Evolutionary conservation across 257 asterid genomes (phyloP).

Genomic region (Apocynum venetum): DNA sequence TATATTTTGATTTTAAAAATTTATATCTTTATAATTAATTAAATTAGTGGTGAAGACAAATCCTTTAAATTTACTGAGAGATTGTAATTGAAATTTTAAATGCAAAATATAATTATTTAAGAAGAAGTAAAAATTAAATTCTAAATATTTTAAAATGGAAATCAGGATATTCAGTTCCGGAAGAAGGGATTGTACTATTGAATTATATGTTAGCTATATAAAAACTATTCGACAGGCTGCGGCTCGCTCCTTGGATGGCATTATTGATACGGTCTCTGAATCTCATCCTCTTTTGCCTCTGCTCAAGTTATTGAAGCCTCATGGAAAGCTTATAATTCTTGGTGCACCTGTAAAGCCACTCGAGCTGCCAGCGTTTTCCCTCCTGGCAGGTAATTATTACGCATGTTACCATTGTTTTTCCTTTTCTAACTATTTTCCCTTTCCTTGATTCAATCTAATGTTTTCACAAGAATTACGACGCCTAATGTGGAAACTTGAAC

Average conservation of each 20-base stretch:
- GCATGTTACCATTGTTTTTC: background rate
- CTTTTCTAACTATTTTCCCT: background rate
- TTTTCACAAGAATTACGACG: no score
- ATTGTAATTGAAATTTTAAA: no score
- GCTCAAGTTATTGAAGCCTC: constrained; percentile 21
- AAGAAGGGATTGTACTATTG: no score
- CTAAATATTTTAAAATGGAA: no score
- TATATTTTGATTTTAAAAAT: no score
- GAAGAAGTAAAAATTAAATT: no score
- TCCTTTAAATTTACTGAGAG: no score
- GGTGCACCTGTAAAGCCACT: constrained; percentile 30
- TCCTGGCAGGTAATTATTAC: constrained; percentile 18
- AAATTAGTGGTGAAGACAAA: no score
- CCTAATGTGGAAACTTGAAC: background rate
- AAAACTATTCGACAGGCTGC: constrained; percentile 38
- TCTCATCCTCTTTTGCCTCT: constrained; percentile 29
- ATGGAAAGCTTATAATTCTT: constrained; percentile 31
- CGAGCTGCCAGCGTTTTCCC: constrained; percentile 23
- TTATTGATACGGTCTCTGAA: constrained; percentile 30
- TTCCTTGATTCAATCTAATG: background rate
- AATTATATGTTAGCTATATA: no score
- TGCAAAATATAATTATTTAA: no score
- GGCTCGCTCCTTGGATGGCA: constrained; percentile 28
- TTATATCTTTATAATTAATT: no score
- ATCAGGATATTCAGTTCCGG: no score